Percentiles rank a stretch among this genome's conserved stretches.
Conservation (phyloP, 2,329 filamentous ascomycete genomes). For the Saccharata proteae region DNA sequence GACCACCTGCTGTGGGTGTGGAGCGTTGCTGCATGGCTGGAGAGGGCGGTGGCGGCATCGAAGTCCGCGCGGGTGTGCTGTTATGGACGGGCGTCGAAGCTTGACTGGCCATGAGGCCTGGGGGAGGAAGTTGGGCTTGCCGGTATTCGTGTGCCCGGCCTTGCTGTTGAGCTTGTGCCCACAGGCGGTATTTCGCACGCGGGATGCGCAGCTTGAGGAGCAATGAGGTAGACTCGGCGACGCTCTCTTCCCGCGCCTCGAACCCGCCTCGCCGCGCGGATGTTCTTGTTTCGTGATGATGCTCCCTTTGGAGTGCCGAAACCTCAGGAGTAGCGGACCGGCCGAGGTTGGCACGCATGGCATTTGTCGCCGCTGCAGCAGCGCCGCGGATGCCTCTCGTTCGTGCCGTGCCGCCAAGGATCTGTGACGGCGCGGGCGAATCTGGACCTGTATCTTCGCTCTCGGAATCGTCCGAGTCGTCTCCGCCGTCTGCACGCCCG, state of each 20-base stretch:
- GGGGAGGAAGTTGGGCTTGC: conserved; percentile 31
- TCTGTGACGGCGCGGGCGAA: conserved; percentile 63
- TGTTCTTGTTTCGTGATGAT: conserved; percentile 67
- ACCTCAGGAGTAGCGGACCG: conserved; percentile 86
- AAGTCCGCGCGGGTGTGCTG: conserved; percentile 38
- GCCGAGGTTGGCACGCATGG: conserved; percentile 62
- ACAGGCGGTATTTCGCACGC: conserved; percentile 58
- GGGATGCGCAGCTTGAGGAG: conserved; percentile 65
- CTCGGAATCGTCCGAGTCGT: conserved; percentile 82
- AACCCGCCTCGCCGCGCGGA: conserved; percentile 49
- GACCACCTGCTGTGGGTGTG: conserved; percentile 14
- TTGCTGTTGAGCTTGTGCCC: conserved; percentile 44
- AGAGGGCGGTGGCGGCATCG: conserved; percentile 45
- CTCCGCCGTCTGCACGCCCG: conserved; percentile 45
- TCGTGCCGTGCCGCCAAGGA: conserved; percentile 64
- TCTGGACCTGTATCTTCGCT: conserved; percentile 80
- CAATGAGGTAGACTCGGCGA: conserved; percentile 52
- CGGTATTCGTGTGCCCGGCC: conserved; percentile 22
- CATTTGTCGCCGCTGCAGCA: conserved; percentile 72
- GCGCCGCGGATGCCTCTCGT: conserved; percentile 84
- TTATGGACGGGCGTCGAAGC: conserved; percentile 34
- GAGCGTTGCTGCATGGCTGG: conserved; percentile 28
- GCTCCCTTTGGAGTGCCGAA: conserved; percentile 39
- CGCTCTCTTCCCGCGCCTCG: conserved; percentile 64
- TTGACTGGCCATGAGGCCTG: conserved; percentile 35